A percentile compares a stretch with the other conserved stretches of the same genome.
phyloP scores from a whole-genome alignment of 192 early-diverging fungal species.

The Coemansia sp. region DNA sequence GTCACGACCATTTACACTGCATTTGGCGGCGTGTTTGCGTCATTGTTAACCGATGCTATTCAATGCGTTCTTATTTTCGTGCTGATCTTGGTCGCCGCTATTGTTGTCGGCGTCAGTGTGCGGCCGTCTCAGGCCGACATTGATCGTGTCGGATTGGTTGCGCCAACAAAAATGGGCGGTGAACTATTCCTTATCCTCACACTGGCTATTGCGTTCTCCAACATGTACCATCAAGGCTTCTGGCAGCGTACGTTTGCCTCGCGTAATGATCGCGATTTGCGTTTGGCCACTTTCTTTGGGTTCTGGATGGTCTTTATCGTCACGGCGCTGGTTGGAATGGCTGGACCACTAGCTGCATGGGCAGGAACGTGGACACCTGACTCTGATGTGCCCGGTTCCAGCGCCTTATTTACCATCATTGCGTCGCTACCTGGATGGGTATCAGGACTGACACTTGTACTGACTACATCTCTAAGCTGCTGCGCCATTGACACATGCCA shows the following conservation, averaged over 20 bases:
- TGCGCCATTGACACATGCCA: conserved; percentile 68
- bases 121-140: conserved; percentile 54
- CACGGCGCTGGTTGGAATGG: conserved; percentile 58
- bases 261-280: conserved; percentile 59
- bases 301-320: conserved; percentile 57
- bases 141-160: conserved; percentile 52
- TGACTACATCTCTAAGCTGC: conserved; percentile 63
- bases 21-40: conserved; percentile 66
- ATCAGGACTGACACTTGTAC: conserved; percentile 56
- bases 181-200: conserved; percentile 63
- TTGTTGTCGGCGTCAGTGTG: conserved; percentile 57
- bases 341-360: conserved; percentile 66
- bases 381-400: conserved; percentile 51
- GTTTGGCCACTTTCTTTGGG: conserved; percentile 56
- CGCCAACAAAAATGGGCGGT: conserved; percentile 64
- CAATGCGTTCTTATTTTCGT: conserved; percentile 58
- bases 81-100: conserved; percentile 54
- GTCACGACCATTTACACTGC: conserved; percentile 68
- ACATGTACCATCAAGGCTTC: conserved; percentile 67
- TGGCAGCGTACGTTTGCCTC: conserved; percentile 78
- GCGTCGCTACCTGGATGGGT: conserved; percentile 59
- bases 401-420: conserved; percentile 68
- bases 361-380: conserved; percentile 55
- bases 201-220: conserved; percentile 59
- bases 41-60: conserved; percentile 63